Evolutionary conservation across 768 basidiomycete species (phyloP), one percentile per base, ranked within the genome.

Genomic region (Amanita thiersii): DNA sequence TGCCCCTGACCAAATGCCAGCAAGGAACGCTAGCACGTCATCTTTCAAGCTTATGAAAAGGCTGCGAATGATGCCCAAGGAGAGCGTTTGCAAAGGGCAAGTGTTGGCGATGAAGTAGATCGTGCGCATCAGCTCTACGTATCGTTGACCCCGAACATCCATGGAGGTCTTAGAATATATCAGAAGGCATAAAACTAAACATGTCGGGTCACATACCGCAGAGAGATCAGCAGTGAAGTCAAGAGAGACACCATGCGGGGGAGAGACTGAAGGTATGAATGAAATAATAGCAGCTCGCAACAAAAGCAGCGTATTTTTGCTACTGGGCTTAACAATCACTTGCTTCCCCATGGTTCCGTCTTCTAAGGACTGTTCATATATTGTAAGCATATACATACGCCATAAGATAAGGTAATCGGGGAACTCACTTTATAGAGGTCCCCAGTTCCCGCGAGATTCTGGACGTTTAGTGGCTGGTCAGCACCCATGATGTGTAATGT

Each of bases 11-110:
- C 85, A 88, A 18, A 85, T 54, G 0, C 86, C 82, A 0, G 83
- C 75, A 8, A 99, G 73, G 66, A 99, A 94, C 0, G 79, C 68
- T 9, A 97, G 63, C 0, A 84, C 69, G 40, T 81, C 82, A 21
- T 81, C 75, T 39, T 73, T 76, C 9, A 94, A 63, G 43, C 69
- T 75, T 23, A 71, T 60, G 54, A 97, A 89, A 2, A 93, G 61
- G 0, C 67, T 55, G 43, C 70, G 73, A 17, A 91, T 69, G 36
- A 92, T 58, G 11, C 64, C 61, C 1, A 70, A 65, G 0, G 84
- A 70, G 5, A 89, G 58, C 3, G 69, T 63, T 8, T 70, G 56
- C 0, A 70, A 55, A 5, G 70, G 57, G 3, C 76, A 72, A 0
- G 69, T 65, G 50, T 82, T 89, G 5, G 77, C 77, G 14, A 88